Evolutionary conservation across 1,139 yeast species (phyloP), one percentile per base, ranked within the genome.

Genomic region (Candida pseudoviswanathii): DNA sequence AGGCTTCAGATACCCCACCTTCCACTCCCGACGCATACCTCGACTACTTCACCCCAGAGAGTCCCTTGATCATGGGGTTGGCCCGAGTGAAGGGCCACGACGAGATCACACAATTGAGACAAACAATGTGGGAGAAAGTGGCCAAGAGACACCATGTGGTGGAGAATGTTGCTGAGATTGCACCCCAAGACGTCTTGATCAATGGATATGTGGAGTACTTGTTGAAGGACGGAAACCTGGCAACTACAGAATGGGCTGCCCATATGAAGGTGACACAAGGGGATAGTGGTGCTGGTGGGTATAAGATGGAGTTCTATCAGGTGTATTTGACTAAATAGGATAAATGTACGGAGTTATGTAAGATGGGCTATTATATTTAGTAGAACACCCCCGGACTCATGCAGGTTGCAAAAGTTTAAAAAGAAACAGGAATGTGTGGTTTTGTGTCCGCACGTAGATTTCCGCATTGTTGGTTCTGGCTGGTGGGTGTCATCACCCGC

Each of bases 161-260:
- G 8, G 40, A 49, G 7, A 54, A 60, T 42, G 63, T 63, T 21
- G 61, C 59, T 29, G 47, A 46, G 9, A 51, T 60, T 25, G 37
- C 47, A 3, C 38, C 33, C 10, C 48, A 42, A n/a, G 38, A 45
- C 1, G 44, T 51, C 33, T 52, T 61, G 42, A 48, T 63, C 41
- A 57, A 57, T 45, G 67, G 67, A 11, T 55, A 54, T 47, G 66
- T 63, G 31, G 63, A 62, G 16, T 63, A 61, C 43, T 53, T 55
- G 7, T 48, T 63, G 36, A 53, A 51, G 38, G 58, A 62, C 43
- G 65, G 63, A 4, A 57, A 54, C 34, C 36, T 41, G 4, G 44
- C 59, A 29, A 53, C 52, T 8, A 56, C 57, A 4, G 61, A 59
- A 11, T 63, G 66, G 66, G 59, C 61, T 5, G 63, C 59, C 2